phyloP scores from a whole-genome alignment of 805 yeast species.

The Kluyveromyces starmeri region DNA sequence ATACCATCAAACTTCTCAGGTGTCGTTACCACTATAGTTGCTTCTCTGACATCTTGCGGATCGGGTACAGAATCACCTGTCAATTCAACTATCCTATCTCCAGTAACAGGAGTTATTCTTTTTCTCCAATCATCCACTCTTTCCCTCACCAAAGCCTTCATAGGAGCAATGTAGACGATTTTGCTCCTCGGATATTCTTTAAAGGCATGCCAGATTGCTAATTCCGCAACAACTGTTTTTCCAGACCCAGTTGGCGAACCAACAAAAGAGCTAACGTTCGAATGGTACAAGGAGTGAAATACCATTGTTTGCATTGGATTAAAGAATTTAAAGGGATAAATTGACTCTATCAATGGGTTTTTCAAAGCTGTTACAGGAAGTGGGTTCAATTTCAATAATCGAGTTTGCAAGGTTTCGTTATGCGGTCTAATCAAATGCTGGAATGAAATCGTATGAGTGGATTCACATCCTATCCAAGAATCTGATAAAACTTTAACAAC shows the following conservation, averaged over 20 bases:
- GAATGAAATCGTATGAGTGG: constrained; percentile 69
- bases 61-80: constrained; percentile 95
- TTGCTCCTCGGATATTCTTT: constrained; percentile 72
- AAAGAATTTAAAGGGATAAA: constrained; percentile 78
- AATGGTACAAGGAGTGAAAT: constrained; percentile 79
- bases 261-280: constrained; percentile 71
- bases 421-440: constrained; percentile 85
- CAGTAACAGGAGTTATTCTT: constrained; percentile 81
- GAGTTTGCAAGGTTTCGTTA: constrained; percentile 79
- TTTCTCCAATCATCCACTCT: constrained; percentile 84
- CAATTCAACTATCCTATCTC: constrained; percentile 77
- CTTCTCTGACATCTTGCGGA: constrained; percentile 64
- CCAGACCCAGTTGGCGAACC: constrained; percentile 99
- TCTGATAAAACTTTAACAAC: constrained; percentile 75
- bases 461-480: constrained; percentile 81
- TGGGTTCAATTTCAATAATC: constrained; percentile 72
- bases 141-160: constrained; percentile 93
- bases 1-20: constrained; percentile 98
- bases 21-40: constrained; percentile 86
- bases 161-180: constrained; percentile 86
- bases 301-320: constrained; percentile 99
- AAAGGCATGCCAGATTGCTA: constrained; percentile 96
- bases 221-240: constrained; percentile 92
- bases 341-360: constrained; percentile 52
- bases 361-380: constrained; percentile 77